Percentiles rank a stretch among this genome's conserved stretches.
phyloP scores from a whole-genome alignment of 176 grass and related monocot species.

The Hordeum marinum region DNA sequence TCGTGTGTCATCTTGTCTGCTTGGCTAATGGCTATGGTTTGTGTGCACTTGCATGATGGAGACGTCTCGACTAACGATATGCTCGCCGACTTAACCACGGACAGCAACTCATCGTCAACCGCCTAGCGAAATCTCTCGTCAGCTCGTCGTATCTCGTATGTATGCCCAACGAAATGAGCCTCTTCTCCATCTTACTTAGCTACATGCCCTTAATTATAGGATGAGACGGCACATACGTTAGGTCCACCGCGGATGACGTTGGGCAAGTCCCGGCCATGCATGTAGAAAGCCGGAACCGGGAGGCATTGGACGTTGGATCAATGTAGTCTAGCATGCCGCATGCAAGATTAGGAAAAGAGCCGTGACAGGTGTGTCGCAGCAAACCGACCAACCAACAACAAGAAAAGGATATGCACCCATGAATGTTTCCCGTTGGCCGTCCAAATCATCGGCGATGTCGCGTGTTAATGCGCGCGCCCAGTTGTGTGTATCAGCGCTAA shows the following conservation, averaged over 20 bases:
- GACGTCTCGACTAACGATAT: too few species aligned
- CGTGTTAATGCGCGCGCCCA: constrained; percentile 8
- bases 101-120: too few species aligned
- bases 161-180: neutral
- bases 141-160: too few species aligned
- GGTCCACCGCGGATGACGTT: neutral
- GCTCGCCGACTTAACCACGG: too few species aligned
- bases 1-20: too few species aligned
- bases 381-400: neutral
- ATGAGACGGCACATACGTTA: neutral
- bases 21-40: too few species aligned
- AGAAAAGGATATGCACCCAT: neutral
- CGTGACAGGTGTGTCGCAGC: neutral
- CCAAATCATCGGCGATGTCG: constrained; percentile 8
- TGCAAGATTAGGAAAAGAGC: neutral
- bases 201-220: neutral
- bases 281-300: constrained; percentile 10
- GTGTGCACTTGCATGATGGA: too few species aligned
- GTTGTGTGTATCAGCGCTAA: neutral
- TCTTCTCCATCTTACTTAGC: neutral
- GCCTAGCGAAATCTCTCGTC: neutral
- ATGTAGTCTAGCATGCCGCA: neutral
- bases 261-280: neutral
- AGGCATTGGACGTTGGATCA: neutral
- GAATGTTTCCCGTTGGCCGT: constrained; percentile 14